Evolutionary conservation across 257 asterid genomes (phyloP).

Genomic region (Asclepias syriaca): DNA sequence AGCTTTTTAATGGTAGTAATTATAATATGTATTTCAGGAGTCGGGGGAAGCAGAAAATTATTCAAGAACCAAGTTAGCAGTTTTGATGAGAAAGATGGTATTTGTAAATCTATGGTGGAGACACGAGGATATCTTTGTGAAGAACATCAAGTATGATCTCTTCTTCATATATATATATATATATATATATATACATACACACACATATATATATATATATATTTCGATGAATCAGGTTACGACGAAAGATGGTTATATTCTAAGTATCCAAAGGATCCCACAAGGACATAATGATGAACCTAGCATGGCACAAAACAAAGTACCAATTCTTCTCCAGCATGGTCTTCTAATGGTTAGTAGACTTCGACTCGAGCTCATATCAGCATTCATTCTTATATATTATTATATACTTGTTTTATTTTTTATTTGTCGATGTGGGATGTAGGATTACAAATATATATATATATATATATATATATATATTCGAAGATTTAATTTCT

Average conservation of each 20-base stretch:
- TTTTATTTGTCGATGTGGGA: too few species aligned
- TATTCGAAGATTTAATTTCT: too few species aligned
- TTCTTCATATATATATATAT: too few species aligned
- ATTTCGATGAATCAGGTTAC: conserved; percentile 40
- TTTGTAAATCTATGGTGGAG: conserved; percentile 46
- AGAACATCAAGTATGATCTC: conserved; percentile 50
- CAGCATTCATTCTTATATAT: too few species aligned
- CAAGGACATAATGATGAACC: conserved; percentile 24
- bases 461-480: too few species aligned
- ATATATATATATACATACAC: too few species aligned
- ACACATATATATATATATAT: too few species aligned
- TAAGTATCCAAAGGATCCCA: conserved; percentile 72
- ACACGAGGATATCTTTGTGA: conserved; percentile 54
- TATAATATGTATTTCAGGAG: conserved; percentile 3
- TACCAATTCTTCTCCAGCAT: conserved; percentile 71
- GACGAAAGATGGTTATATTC: conserved; percentile 62
- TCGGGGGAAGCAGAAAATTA: conserved; percentile 6
- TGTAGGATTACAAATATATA: too few species aligned
- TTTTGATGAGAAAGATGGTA: conserved; percentile 29
- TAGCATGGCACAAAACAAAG: conserved; percentile 21
- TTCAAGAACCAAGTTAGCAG: background rate
- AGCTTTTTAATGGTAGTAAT: background rate
- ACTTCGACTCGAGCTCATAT: too few species aligned
- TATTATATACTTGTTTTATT: too few species aligned
- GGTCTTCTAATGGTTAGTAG: conserved; percentile 51